Percentiles rank a stretch among this genome's conserved stretches.
Evolutionary conservation across 2,329 filamentous ascomycete species (phyloP).

Genomic region (Ilyonectria mors-panacis): DNA sequence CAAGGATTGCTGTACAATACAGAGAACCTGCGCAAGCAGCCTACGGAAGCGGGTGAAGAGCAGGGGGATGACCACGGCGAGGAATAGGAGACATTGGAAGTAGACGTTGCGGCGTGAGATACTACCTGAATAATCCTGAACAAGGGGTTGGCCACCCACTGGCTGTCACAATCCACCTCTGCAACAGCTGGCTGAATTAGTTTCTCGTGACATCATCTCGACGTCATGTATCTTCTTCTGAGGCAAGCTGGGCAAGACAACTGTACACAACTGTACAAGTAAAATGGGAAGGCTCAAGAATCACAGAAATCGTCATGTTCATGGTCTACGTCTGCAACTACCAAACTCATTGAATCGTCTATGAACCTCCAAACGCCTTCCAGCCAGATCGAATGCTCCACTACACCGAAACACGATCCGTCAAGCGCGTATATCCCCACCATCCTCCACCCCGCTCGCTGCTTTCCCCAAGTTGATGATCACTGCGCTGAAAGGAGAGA

Average conservation of each 20-base stretch:
- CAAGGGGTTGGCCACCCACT: background rate
- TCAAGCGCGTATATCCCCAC: slow-evolving; percentile 37
- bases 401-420: slow-evolving; percentile 41
- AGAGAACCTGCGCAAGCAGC: slow-evolving; percentile 64
- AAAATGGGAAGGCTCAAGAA: background rate
- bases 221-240: background rate
- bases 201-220: background rate
- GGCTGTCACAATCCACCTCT: background rate
- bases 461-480: slow-evolving; percentile 28
- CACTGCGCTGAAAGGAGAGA: slow-evolving; percentile 27
- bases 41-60: slow-evolving; percentile 43
- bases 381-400: slow-evolving; percentile 53
- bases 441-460: slow-evolving; percentile 29
- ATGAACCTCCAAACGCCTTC: slow-evolving; percentile 57
- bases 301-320: slow-evolving; percentile 50
- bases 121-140: background rate
- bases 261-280: background rate
- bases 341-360: slow-evolving; percentile 58
- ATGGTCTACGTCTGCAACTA: slow-evolving; percentile 52
- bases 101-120: slow-evolving; percentile 29
- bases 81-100: slow-evolving; percentile 28
- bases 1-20: slow-evolving; percentile 61
- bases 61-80: slow-evolving; percentile 39
- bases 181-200: background rate
- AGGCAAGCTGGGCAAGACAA: background rate